Percentiles rank a stretch among this genome's conserved stretches.
These are phyloP conservation scores for Mortierella sp. DNA, from an alignment of 371 early-diverging fungal genomes.

Conservation along the genomic window DNA sequence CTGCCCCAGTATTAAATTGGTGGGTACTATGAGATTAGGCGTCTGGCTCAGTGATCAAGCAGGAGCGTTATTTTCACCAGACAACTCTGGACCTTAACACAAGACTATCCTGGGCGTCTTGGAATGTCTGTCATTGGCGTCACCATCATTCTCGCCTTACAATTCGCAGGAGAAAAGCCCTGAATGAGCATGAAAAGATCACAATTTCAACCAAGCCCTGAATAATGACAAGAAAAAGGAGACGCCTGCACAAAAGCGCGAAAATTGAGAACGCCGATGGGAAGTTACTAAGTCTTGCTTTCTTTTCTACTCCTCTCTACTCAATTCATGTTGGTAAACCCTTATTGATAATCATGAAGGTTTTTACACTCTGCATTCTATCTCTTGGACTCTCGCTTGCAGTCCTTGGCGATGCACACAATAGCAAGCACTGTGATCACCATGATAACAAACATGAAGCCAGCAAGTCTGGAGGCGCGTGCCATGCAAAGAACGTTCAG, in stretches of 20 bases:
- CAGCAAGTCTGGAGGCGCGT: not conserved
- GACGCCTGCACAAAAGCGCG: not conserved
- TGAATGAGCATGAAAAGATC: too few species aligned
- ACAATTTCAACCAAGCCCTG: conserved; percentile 6
- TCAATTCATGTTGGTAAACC: too few species aligned
- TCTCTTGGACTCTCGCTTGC: conserved; percentile 30
- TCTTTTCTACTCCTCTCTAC: not conserved
- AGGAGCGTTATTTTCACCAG: too few species aligned
- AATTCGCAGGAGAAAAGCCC: too few species aligned
- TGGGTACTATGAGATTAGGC: too few species aligned
- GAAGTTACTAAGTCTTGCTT: not conserved
- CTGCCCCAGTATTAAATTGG: too few species aligned
- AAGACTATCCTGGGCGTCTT: too few species aligned
- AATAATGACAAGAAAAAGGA: not conserved
- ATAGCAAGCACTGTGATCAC: not conserved
- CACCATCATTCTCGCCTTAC: too few species aligned
- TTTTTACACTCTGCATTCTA: conserved; percentile 22
- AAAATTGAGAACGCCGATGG: not conserved
- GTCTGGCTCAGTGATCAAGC: too few species aligned
- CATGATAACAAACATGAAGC: not conserved
- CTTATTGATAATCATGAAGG: too few species aligned
- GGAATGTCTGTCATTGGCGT: too few species aligned
- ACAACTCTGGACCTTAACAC: too few species aligned
- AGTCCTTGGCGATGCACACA: conserved; percentile 15
- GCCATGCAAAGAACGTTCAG: not conserved